A percentile compares a stretch with the other conserved stretches of the same genome.
phyloP scores from a whole-genome alignment of 352 stramenopile genomes.

The Phytophthora meadii region DNA sequence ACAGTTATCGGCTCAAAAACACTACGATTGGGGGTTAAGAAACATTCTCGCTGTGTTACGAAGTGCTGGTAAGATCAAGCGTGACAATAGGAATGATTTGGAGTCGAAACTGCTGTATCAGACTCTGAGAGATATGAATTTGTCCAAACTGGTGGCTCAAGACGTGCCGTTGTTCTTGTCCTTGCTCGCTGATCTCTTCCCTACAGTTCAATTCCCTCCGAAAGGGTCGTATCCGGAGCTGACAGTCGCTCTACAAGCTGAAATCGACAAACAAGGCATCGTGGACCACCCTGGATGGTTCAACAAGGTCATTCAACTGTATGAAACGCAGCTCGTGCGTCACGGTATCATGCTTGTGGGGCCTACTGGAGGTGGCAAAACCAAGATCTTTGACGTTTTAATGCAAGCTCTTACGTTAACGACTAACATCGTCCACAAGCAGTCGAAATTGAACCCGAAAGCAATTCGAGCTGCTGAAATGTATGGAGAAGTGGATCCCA shows the following conservation, averaged over 20 bases:
- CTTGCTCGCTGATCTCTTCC: slow-evolving; percentile 97
- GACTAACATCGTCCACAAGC: slow-evolving; percentile 94
- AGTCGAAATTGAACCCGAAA: slow-evolving; percentile 98
- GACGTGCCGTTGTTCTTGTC: slow-evolving; percentile 98
- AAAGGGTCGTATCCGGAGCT: slow-evolving; percentile 98
- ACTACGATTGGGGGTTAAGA: slow-evolving; percentile 93
- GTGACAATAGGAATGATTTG: slow-evolving; percentile 88
- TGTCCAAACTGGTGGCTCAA: slow-evolving; percentile 98
- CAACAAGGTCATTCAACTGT: slow-evolving; percentile 98
- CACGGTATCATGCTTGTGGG: slow-evolving; percentile 99
- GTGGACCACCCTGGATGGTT: slow-evolving; percentile 90
- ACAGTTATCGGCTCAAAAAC: slow-evolving; percentile 92
- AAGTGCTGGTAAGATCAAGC: slow-evolving; percentile 92
- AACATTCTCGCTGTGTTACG: slow-evolving; percentile 92
- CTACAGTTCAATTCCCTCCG: slow-evolving; percentile 87
- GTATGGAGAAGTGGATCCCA: slow-evolving; percentile 97
- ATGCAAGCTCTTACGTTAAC: slow-evolving; percentile 93
- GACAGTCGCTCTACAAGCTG: slow-evolving; percentile 82
- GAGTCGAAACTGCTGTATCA: slow-evolving; percentile 91
- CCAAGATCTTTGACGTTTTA: slow-evolving; percentile 96
- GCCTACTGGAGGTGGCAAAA: slow-evolving; percentile 97
- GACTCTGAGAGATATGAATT: slow-evolving; percentile 97
- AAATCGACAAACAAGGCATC: slow-evolving; percentile 94
- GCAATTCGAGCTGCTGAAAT: slow-evolving; percentile 97
- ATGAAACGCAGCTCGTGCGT: slow-evolving; percentile 97